phyloP scores from a whole-genome alignment of 2,329 filamentous ascomycete genomes.

The Tolypocladium album region DNA sequence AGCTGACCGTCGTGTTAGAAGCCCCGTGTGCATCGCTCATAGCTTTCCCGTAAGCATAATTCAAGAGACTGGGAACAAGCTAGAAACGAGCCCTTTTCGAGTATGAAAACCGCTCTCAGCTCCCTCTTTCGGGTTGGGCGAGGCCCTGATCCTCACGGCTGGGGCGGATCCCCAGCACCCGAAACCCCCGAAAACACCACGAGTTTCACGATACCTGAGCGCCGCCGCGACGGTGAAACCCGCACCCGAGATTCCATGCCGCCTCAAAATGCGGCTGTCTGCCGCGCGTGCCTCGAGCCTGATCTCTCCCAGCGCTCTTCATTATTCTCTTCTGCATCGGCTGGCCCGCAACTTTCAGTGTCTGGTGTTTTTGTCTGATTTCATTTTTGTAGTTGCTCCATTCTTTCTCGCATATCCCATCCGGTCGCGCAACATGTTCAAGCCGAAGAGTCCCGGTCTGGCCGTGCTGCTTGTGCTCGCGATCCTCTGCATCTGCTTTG shows the following conservation, averaged over 20 bases:
- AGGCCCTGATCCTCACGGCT: neutral
- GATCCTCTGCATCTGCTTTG: neutral
- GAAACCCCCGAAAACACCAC: neutral
- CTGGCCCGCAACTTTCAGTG: neutral
- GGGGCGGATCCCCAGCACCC: neutral
- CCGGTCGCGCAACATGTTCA: neutral
- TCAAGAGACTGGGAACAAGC: neutral
- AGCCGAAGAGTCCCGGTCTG: neutral
- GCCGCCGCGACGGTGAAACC: neutral
- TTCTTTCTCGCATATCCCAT: neutral
- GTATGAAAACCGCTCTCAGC: neutral
- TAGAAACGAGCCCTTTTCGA: neutral
- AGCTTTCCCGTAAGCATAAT: neutral
- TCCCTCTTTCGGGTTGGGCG: neutral
- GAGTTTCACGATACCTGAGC: neutral
- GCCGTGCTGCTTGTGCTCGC: neutral
- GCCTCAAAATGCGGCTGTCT: neutral
- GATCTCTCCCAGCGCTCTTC: neutral
- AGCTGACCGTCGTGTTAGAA: neutral
- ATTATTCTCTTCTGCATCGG: neutral
- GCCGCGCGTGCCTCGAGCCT: neutral
- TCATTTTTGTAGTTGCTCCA: neutral
- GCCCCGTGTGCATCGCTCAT: neutral
- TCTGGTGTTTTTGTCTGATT: neutral
- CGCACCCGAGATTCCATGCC: neutral